These are phyloP conservation scores for Auricularia cornea DNA, from an alignment of 768 basidiomycete genomes.

Conservation along the genomic window DNA sequence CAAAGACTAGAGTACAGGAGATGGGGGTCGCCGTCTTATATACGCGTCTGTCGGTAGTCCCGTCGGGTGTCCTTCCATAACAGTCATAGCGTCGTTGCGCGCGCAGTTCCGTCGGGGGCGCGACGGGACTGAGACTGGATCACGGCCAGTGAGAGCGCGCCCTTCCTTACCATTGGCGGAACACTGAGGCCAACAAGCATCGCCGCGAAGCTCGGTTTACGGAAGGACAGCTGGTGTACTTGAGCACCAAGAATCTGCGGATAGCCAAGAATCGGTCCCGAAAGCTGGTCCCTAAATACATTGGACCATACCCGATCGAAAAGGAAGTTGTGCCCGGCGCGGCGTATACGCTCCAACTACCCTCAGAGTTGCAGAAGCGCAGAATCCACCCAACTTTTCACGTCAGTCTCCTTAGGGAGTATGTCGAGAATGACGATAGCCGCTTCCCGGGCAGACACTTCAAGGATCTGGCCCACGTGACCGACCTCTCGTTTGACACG, in stretches of 20 bases:
- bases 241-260: constrained; percentile 6
- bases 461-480: background rate
- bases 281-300: constrained; percentile 8
- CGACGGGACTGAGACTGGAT: too few relatives aligned
- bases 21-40: too few relatives aligned
- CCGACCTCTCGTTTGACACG: too few relatives aligned
- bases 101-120: too few relatives aligned
- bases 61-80: too few relatives aligned
- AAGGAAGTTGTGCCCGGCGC: constrained; percentile 8
- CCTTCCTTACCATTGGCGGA: too few relatives aligned
- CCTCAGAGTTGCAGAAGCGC: constrained; percentile 16
- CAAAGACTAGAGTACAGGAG: too few relatives aligned
- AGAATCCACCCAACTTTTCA: constrained; percentile 31
- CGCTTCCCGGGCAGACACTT: constrained; percentile 22
- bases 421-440: constrained; percentile 23
- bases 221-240: constrained; percentile 6
- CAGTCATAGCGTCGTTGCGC: too few relatives aligned
- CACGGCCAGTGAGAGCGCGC: too few relatives aligned
- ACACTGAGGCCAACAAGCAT: constrained; percentile 20
- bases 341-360: constrained; percentile 24
- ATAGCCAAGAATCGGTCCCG: constrained; percentile 4
- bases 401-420: constrained; percentile 19
- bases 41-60: too few relatives aligned
- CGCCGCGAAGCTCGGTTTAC: background rate
- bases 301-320: constrained; percentile 3